Evolutionary conservation across 202 grass and related monocot species (phyloP).

Genomic region (Carex arenaria): DNA sequence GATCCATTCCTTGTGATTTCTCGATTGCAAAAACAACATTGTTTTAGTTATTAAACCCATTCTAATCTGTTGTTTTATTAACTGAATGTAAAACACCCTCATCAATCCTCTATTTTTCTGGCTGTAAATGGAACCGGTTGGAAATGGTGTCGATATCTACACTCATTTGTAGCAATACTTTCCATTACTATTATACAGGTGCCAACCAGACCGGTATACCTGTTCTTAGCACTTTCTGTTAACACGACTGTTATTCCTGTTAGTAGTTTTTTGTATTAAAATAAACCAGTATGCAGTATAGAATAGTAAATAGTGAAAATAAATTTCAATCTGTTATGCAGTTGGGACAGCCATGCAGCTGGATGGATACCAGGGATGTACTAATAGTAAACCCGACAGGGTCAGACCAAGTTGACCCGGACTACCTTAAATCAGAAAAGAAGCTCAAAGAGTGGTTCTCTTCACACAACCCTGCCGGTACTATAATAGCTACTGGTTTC

Average conservation of each 20-base stretch:
- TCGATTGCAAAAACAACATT: neutral
- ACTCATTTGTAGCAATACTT: neutral
- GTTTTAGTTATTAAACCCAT: neutral
- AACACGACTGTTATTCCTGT: neutral
- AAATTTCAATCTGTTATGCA: constrained; percentile 32
- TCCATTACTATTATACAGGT: neutral
- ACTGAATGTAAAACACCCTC: neutral
- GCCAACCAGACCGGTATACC: neutral
- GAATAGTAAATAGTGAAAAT: neutral
- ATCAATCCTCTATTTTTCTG: neutral
- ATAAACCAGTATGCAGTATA: neutral
- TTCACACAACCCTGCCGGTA: constrained; percentile 41
- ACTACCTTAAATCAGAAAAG: constrained; percentile 78
- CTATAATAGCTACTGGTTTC: constrained; percentile 87
- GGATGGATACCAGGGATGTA: constrained; percentile 99
- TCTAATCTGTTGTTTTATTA: neutral
- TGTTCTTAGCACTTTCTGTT: neutral
- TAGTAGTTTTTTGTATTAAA: neutral
- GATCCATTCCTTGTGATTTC: neutral
- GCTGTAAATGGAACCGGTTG: neutral
- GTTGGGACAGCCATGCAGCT: constrained; percentile 71
- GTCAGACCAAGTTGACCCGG: constrained; percentile 82
- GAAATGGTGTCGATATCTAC: neutral
- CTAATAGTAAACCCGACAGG: constrained; percentile 78
- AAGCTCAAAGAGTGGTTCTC: constrained; percentile 83